These are phyloP conservation scores for Kwoniella dejecticola DNA, from an alignment of 768 basidiomycete species.

Conservation along the genomic window DNA sequence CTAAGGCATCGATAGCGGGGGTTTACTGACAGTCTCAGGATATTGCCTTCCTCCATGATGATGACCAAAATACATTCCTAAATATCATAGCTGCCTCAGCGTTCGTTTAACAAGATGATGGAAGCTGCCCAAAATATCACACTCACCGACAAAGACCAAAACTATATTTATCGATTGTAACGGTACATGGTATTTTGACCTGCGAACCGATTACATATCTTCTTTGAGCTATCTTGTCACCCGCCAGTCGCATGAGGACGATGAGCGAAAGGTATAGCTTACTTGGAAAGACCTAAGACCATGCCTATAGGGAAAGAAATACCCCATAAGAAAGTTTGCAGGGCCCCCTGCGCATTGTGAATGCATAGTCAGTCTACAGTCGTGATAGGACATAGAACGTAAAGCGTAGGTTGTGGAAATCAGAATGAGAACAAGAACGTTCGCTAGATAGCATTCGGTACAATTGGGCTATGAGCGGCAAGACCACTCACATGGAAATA, in stretches of 20 bases:
- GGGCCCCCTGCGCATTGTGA: too few species aligned
- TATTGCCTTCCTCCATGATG: constrained; percentile 81
- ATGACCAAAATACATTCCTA: constrained; percentile 80
- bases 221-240: too few species aligned
- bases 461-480: too few species aligned
- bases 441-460: too few species aligned
- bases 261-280: too few species aligned
- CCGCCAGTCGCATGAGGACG: too few species aligned
- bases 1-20: neutral
- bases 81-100: constrained; percentile 66
- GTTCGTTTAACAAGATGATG: constrained; percentile 65
- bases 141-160: constrained; percentile 62
- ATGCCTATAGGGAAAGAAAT: constrained; percentile 76
- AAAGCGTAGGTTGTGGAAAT: too few species aligned
- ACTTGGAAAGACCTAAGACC: constrained; percentile 58
- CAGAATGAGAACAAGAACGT: too few species aligned
- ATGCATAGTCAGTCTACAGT: too few species aligned
- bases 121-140: constrained; percentile 88
- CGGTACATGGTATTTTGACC: constrained; percentile 86
- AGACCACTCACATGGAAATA: constrained; percentile 66
- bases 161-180: constrained; percentile 72
- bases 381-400: too few species aligned
- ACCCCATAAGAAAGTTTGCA: constrained; percentile 82
- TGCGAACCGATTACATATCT: too few species aligned
- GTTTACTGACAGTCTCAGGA: constrained; percentile 61